Evolutionary conservation across 495 filamentous ascomycete species (phyloP).

Genomic region (Annulohypoxylon moriforme): DNA sequence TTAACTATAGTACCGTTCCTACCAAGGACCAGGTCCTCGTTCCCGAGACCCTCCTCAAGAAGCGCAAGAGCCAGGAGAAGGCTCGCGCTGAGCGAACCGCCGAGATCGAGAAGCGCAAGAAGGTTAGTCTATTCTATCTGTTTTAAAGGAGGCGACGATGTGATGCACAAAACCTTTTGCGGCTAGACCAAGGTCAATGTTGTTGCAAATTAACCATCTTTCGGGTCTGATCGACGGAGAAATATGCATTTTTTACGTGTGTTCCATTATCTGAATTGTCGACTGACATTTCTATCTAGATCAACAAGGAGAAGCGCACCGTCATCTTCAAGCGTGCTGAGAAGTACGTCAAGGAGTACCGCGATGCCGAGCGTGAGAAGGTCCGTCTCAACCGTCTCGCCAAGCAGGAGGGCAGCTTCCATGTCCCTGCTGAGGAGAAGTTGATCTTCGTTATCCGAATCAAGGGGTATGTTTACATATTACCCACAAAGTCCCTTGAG

Average conservation of each 20-base stretch:
- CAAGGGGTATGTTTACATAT: conserved; percentile 77
- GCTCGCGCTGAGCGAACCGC: conserved; percentile 85
- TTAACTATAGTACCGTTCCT: conserved; percentile 76
- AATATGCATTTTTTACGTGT: conserved; percentile 30
- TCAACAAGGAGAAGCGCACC: conserved; percentile 95
- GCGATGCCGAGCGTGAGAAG: conserved; percentile 97
- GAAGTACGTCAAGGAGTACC: conserved; percentile 99
- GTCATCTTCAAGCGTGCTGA: conserved; percentile 99
- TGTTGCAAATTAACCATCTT: conserved; percentile 99
- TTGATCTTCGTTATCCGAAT: conserved; percentile 98
- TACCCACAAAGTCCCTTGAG: background rate
- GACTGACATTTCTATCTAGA: conserved; percentile 60
- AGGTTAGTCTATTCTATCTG: conserved; percentile 70
- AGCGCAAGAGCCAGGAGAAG: conserved; percentile 99
- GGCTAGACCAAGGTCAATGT: conserved; percentile 96
- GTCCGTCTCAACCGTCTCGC: conserved; percentile 88
- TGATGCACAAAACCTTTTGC: conserved; percentile 77
- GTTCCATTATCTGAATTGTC: conserved; percentile 42
- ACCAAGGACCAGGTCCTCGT: conserved; percentile 93
- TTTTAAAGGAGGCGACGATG: conserved; percentile 44
- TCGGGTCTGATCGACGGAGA: conserved; percentile 86
- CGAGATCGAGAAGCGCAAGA: conserved; percentile 85
- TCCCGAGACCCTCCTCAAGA: conserved; percentile 98
- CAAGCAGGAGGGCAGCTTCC: conserved; percentile 92
- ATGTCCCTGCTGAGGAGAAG: conserved; percentile 93